Conservation (phyloP, 2,329 filamentous ascomycete genomes). For the Claviceps maximensis region DNA sequence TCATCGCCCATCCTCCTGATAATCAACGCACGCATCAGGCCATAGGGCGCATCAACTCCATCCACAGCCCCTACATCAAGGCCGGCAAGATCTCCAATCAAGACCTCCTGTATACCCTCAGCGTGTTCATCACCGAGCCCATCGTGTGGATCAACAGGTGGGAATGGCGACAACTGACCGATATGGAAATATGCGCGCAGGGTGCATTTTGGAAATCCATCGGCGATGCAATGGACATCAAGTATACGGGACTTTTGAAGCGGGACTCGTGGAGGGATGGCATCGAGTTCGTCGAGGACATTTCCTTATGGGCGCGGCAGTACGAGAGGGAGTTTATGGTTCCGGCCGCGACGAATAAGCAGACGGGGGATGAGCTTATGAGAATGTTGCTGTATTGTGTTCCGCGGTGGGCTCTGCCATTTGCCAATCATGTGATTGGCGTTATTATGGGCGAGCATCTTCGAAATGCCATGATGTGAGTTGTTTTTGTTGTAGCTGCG, state of each 20-base stretch:
- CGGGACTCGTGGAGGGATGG: constrained; percentile 3
- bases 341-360: not conserved
- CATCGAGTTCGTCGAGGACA: constrained; percentile 2
- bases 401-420: not conserved
- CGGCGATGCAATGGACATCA: constrained; percentile 38
- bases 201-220: constrained; percentile 59
- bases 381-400: not conserved
- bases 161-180: constrained; percentile 57
- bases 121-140: constrained; percentile 54
- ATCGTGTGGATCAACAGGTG: constrained; percentile 47
- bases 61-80: constrained; percentile 24
- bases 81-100: constrained; percentile 23
- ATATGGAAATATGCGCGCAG: constrained; percentile 54
- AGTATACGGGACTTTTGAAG: constrained; percentile 9
- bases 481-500: not conserved
- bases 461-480: constrained; percentile 3
- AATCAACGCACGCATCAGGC: constrained; percentile 20
- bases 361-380: constrained; percentile 2
- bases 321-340: constrained; percentile 1
- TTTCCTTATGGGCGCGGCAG: not conserved
- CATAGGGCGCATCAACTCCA: constrained; percentile 26
- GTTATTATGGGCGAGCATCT: constrained; percentile 1
- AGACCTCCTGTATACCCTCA: constrained; percentile 27
- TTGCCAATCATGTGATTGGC: not conserved
- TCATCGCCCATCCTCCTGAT: constrained; percentile 12